Evolutionary conservation across 2,329 filamentous ascomycete species (phyloP), one percentile per base, ranked within the genome.

Genomic region (Calonectria multiphialidica): DNA sequence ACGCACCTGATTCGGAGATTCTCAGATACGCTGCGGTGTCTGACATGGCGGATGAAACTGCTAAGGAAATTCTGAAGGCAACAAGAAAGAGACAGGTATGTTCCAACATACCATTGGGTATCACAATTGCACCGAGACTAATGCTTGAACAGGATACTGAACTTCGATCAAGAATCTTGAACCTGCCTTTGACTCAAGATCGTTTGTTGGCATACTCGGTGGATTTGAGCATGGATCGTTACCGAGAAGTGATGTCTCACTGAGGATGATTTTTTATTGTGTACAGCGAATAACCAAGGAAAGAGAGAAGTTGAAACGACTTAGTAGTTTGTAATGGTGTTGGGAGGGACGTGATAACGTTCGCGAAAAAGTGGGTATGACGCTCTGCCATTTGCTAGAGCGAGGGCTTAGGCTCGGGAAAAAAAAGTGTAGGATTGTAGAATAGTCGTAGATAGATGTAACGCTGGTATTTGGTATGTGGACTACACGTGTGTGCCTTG

Each of bases 1-100:
- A 80, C 35, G 81, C 82, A 12, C 78, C 82, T 3, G 84, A 87
- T 44, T 80, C 82, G 7, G 82, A 91, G 74, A 89, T 94, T 80
- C 86, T 91, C 66, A 76, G 83, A 47, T 85, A 83, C 67, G 94
- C 96, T 49, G 95, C 95, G 0, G 88, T 96, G 66, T 92, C 93
- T 75, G 95, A 97, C 80, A 98, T 98, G 89, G 93, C 93, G 57
- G 91, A 91, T 66, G 88, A 92, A 55, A 91, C 96, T 72, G 94
- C 93, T 12, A 89, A 90, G 73, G 89, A 92, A 81, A 90, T 93
- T 71, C 86, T 92, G 66, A 88, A 87, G 70, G 77, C 86, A 73
- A 84, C 85, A 61, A 89, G 89, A 79, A 87, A 88, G 78, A 90
- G 89, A 76, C 87, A 90, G 82, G 91, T 92, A 83, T 81, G 88